phyloP scores from a whole-genome alignment of 495 filamentous ascomycete genomes.

The Neurospora sp. region DNA sequence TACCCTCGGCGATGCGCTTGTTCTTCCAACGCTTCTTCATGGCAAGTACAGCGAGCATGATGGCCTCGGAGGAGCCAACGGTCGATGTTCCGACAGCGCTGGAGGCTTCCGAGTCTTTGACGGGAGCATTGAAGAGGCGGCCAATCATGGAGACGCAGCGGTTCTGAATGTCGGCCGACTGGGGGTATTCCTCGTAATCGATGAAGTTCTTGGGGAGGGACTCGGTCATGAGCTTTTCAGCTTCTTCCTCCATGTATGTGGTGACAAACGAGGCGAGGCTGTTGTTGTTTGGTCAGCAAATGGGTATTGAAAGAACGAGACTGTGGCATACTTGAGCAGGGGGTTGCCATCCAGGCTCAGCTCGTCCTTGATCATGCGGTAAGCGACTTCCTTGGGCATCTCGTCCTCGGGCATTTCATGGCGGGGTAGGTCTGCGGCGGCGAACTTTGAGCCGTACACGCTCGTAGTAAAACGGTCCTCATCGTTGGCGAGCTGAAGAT shows the following conservation, averaged over 20 bases:
- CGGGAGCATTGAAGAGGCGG: conserved; percentile 70
- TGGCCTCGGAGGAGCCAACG: conserved; percentile 79
- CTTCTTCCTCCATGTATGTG: conserved; percentile 88
- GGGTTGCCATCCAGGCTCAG: conserved; percentile 82
- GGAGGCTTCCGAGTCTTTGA: conserved; percentile 28
- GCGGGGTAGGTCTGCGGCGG: conserved; percentile 63
- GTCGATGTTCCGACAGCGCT: conserved; percentile 75
- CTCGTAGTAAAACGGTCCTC: conserved; percentile 57
- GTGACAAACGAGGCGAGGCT: conserved; percentile 75
- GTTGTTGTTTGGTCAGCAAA: conserved; percentile 6
- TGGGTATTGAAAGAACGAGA: not conserved
- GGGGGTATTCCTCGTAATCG: conserved; percentile 88
- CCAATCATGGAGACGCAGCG: conserved; percentile 90
- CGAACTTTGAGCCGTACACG: conserved; percentile 79
- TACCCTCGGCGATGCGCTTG: conserved; percentile 65
- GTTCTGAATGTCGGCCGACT: conserved; percentile 83
- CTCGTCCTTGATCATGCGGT: conserved; percentile 93
- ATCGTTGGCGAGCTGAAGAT: conserved; percentile 37
- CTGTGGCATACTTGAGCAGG: conserved; percentile 59
- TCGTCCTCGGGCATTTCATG: conserved; percentile 83
- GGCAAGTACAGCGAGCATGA: conserved; percentile 79
- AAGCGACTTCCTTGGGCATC: conserved; percentile 84
- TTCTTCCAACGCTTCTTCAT: conserved; percentile 97
- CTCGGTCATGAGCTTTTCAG: conserved; percentile 83
- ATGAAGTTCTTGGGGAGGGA: conserved; percentile 88